These are phyloP conservation scores for Trichophyton schoenleinii DNA, from an alignment of 2,329 filamentous ascomycete species.

Conservation along the genomic window DNA sequence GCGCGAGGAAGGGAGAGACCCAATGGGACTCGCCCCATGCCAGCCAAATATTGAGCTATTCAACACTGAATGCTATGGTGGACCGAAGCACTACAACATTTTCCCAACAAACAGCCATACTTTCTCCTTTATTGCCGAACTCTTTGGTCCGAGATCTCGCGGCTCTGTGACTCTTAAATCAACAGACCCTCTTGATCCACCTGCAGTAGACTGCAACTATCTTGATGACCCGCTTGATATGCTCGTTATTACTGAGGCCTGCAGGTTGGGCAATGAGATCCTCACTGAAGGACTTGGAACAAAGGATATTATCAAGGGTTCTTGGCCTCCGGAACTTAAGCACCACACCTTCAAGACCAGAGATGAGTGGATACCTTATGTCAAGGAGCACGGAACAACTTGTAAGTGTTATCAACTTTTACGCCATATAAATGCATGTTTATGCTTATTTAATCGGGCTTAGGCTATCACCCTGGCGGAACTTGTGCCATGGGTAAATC, in stretches of 20 bases:
- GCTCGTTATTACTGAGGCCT: conserved; percentile 47
- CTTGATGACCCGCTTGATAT: conserved; percentile 43
- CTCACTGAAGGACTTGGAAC: conserved; percentile 46
- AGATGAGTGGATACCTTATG: conserved; percentile 47
- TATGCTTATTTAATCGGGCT: conserved; percentile 29
- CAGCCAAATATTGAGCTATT: conserved; percentile 54
- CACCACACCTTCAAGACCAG: conserved; percentile 43
- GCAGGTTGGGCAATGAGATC: conserved; percentile 48
- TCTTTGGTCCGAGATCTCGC: conserved; percentile 45
- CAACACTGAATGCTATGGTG: conserved; percentile 50
- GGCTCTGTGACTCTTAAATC: conserved; percentile 35
- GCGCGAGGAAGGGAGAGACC: conserved; percentile 42
- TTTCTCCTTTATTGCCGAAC: conserved; percentile 47
- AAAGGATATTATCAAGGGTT: conserved; percentile 46
- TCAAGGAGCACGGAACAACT: conserved; percentile 48
- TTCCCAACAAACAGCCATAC: conserved; percentile 44
- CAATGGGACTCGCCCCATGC: conserved; percentile 45
- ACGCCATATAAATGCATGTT: conserved; percentile 36
- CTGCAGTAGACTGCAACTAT: conserved; percentile 38
- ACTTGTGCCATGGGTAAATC: conserved; percentile 29
- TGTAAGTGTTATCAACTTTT: conserved; percentile 32
- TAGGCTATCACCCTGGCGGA: conserved; percentile 24
- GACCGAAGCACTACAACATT: conserved; percentile 45
- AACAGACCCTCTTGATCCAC: conserved; percentile 24
- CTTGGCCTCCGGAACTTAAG: conserved; percentile 42